Conservation (phyloP, 257 asterid genomes). For the Rauvolfia tetraphylla region DNA sequence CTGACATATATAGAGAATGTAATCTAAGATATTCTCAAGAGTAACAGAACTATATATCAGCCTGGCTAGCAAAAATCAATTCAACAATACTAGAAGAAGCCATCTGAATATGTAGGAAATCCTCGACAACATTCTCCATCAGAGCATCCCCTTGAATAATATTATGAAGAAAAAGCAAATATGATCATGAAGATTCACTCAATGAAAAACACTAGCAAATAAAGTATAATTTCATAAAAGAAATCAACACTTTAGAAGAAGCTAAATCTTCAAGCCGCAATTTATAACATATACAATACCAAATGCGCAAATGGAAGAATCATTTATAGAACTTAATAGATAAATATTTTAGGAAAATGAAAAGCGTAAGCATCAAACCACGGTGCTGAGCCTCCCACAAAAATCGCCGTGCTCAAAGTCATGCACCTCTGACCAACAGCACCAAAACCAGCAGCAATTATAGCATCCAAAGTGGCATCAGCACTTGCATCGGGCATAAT, state of each 20-base stretch:
- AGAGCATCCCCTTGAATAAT: background rate
- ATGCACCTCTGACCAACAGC: slow-evolving; percentile 42
- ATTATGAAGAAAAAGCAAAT: background rate
- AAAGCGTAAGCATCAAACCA: slow-evolving; percentile 25
- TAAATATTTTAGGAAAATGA: background rate
- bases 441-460: slow-evolving; percentile 47
- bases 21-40: background rate
- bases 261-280: background rate
- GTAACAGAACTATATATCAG: background rate
- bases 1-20: background rate
- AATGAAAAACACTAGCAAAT: background rate
- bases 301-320: background rate
- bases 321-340: background rate
- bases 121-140: background rate
- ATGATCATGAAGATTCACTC: background rate
- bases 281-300: background rate
- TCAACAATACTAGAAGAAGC: background rate
- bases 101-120: slow-evolving; percentile 5
- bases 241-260: slow-evolving; percentile 2
- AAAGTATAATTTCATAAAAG: background rate
- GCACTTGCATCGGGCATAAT: slow-evolving; percentile 48
- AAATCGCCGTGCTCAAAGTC: slow-evolving; percentile 32
- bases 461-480: slow-evolving; percentile 43
- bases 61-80: background rate
- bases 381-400: slow-evolving; percentile 41